phyloP scores from a whole-genome alignment of 2,329 filamentous ascomycete genomes.

The Aspergillus hortae region DNA sequence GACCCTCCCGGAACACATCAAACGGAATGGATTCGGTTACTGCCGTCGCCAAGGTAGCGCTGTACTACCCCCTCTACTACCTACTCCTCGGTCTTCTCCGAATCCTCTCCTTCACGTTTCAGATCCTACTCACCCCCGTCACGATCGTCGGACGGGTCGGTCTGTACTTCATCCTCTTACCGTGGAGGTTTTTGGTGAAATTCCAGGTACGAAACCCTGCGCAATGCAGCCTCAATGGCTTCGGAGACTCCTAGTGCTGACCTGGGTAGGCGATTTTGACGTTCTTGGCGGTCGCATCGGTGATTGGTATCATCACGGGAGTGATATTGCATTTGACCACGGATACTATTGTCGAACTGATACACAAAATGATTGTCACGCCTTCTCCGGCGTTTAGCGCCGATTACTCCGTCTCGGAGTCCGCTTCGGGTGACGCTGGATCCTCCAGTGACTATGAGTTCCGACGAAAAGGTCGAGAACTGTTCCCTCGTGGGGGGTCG shows the following conservation, averaged over 20 bases:
- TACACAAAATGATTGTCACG: conserved; percentile 44
- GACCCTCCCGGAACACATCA: no score
- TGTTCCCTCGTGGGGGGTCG: neutral
- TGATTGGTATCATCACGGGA: conserved; percentile 65
- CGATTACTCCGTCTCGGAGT: neutral
- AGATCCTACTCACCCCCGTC: conserved; percentile 44
- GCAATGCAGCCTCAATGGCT: no score
- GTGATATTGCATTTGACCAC: conserved; percentile 57
- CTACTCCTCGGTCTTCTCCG: conserved; percentile 10
- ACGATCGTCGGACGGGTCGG: conserved; percentile 45
- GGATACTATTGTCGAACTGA: conserved; percentile 50
- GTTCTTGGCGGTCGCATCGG: conserved; percentile 62
- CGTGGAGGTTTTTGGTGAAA: conserved; percentile 49
- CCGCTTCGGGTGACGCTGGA: neutral
- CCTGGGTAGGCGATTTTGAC: conserved; percentile 42
- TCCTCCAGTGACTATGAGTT: no score
- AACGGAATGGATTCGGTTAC: no score
- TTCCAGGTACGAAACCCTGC: conserved; percentile 50
- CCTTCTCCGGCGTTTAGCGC: conserved; percentile 9
- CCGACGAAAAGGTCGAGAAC: neutral
- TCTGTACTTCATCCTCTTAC: conserved; percentile 43
- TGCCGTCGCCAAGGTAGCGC: no score
- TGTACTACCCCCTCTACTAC: conserved; percentile 4
- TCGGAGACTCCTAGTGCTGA: no score
- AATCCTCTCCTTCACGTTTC: conserved; percentile 16